Evolutionary conservation across 169 alveolate genomes (phyloP), one percentile per base, ranked within the genome.

Genomic region (Plasmodium gonderi): DNA sequence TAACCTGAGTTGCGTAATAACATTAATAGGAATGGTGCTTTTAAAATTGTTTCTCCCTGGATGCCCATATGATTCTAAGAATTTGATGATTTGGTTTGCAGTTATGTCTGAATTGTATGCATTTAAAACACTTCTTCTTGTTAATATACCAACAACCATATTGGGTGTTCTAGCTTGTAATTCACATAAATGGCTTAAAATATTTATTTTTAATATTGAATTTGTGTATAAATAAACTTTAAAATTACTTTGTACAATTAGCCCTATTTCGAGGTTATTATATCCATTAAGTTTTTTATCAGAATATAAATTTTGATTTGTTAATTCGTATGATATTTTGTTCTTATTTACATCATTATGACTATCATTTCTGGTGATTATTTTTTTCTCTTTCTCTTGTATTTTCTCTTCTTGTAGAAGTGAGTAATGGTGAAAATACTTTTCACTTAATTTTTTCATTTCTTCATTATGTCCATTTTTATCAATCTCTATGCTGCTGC

Each of bases 171-270:
- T 94, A 17, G 98, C 98, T 67, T 97, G 97, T 42, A 97, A 91
- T 80, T 97, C 98, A 77, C 98, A 97, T 40, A 97, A 82, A 79
- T 97, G 98, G 29, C 97, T 95, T 44, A 97, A 83, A 6, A 97
- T 96, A 45, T 95, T 95, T 29, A 97, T 93, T 65, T 97, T 98
- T 82, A 97, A 85, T 8, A 97, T 94, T 1, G 97, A 96, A 17
- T 98, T 97, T 29, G 98, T 97, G 68, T 97, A 97, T 42, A 96
- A 96, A 79, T 97, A 97, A n/a, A 97, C 97, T 81, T 97, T 97
- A 80, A 97, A 97, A 54, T 97, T 97, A 83, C 98, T 97, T 79
- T 97, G 98, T 64, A 97, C 98, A 26, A 97, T 92, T 40, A 97
- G 93, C 7, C 97, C 97, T 42, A 96, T 95, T 82, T 96, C 97